Base-by-base conservation (phyloP, 148 eudicot species). In the Rhododendron griersonianum region DNA sequence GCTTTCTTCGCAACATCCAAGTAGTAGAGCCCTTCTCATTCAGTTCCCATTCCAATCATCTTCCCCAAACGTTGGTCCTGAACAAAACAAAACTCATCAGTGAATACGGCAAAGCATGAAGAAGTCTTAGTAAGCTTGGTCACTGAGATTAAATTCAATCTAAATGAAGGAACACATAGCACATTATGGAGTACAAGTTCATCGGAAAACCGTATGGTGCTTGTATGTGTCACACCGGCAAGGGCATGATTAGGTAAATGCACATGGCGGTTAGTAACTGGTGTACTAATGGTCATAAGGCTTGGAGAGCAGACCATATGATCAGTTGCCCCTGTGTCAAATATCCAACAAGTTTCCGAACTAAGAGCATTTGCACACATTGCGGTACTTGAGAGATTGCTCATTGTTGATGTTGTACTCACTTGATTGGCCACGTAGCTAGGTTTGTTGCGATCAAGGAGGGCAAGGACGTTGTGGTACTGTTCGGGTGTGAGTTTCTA, bases 1-100 rank as follows among this genome's bases (percentile, higher is more conserved):
- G 30, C 30, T 28, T 55, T 57, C 23, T 81, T 81, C 0, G 6
- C 19, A 15, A 19, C n/a, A 45, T 83, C 85, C n/a, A 63, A 35
- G 55, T 83, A 83, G 57, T 83, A 83, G 7, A 83, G 77, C 13
- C 78, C 77, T 7, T 19, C 78, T 23, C n/a, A 3, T 67, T 83
- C 57, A 44, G 21, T 83, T 83, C 78, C 77, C 85, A 25, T 83
- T 57, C 78, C 85, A 83, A 83, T 65, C 78, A 7, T 65, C 78
- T 83, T 83, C 55, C 77, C 57, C 77, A 5, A 83, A 2, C 23
- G 85, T 65, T 23, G 57, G 85, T 67, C 85, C 57, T 83, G 21
- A 11, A 83, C 11, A 3, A 65, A 4, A 83, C 78, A 83, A 83
- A 67, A 1, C 25, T 83, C 21, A 25, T 65, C 45, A 41, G 55